phyloP scores from a whole-genome alignment of 139 green algal genomes.

The Closterium sp. region DNA sequence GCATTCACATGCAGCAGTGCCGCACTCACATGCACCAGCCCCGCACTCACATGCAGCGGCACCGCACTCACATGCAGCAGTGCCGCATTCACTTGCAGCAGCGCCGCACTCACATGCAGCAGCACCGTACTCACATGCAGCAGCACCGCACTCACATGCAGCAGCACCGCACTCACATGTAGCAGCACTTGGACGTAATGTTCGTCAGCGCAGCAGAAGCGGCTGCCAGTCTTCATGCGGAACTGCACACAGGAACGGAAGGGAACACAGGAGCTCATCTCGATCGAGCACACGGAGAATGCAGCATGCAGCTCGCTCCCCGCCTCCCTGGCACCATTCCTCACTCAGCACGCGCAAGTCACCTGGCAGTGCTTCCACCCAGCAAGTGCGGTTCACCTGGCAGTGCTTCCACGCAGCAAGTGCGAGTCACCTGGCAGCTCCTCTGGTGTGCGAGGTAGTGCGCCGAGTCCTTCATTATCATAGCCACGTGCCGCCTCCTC shows the following conservation, averaged over 20 bases:
- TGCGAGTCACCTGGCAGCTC: not conserved
- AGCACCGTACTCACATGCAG: no score
- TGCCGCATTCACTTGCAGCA: no score
- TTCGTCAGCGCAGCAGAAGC: not conserved
- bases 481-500: not conserved
- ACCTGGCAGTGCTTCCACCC: no score
- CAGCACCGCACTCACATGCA: not conserved
- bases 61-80: not conserved
- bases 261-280: not conserved
- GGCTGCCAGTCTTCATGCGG: not conserved
- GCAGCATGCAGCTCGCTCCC: no score
- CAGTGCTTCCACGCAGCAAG: no score
- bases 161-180: not conserved
- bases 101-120: not conserved
- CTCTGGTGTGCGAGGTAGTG: not conserved
- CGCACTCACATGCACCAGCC: not conserved
- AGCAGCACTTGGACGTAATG: not conserved
- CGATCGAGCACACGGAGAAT: no score
- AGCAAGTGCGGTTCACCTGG: no score
- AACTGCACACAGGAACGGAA: not conserved
- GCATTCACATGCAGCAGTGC: not conserved
- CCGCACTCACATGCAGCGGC: not conserved
- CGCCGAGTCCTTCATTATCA: not conserved
- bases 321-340: no score
- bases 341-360: no score